phyloP scores from a whole-genome alignment of 2,329 filamentous ascomycete genomes.

The Colletotrichum spaethianum region DNA sequence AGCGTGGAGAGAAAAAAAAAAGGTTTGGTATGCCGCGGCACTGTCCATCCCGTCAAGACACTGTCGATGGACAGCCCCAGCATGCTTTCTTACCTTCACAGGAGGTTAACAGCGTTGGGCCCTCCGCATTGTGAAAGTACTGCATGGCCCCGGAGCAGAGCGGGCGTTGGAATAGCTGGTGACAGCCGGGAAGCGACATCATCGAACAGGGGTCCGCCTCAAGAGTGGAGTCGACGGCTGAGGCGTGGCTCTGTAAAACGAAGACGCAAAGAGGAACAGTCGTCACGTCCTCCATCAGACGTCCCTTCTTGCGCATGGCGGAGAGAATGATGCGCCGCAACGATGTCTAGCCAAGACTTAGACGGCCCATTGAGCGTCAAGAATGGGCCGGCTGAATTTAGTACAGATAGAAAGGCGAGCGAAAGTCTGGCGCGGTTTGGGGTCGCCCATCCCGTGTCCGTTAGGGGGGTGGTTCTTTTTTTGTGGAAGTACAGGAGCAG shows the following conservation, averaged over 20 bases:
- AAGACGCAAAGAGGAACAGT: slow-evolving; percentile 14
- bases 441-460: neutral
- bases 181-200: slow-evolving; percentile 29
- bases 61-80: neutral
- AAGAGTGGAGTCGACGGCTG: slow-evolving; percentile 36
- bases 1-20: neutral
- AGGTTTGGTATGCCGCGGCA: neutral
- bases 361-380: slow-evolving; percentile 28
- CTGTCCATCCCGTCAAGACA: neutral
- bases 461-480: neutral
- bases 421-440: slow-evolving; percentile 8
- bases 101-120: neutral
- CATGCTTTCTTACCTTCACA: neutral
- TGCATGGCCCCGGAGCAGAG: neutral
- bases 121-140: neutral
- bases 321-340: neutral
- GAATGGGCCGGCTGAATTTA: slow-evolving; percentile 25
- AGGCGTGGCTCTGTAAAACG: slow-evolving; percentile 15
- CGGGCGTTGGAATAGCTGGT: slow-evolving; percentile 8
- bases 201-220: slow-evolving; percentile 34
- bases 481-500: neutral
- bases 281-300: slow-evolving; percentile 16
- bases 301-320: neutral
- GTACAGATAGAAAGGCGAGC: neutral
- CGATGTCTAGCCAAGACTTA: slow-evolving; percentile 30